Conservation (phyloP, 768 basidiomycete genomes). For the Leccinum barrowsii region DNA sequence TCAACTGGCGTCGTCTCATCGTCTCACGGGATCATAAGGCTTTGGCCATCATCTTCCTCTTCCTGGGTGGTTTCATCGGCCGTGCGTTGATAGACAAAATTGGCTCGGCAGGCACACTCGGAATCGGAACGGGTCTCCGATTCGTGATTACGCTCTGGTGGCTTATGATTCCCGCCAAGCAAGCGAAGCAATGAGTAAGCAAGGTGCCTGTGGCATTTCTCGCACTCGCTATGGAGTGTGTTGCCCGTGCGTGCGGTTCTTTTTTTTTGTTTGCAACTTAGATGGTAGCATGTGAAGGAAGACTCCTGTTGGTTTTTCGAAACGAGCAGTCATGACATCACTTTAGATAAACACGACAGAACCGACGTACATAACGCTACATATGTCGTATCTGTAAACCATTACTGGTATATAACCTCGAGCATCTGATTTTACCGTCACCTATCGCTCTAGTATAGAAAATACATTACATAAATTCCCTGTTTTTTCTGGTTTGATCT, state of each 20-base stretch:
- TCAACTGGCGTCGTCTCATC: constrained; percentile 50
- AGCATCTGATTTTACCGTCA: background rate
- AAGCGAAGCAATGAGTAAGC: constrained; percentile 5
- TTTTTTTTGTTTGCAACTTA: background rate
- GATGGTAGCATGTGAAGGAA: background rate
- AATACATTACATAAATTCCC: background rate
- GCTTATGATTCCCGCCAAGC: constrained; percentile 53
- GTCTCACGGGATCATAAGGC: constrained; percentile 67
- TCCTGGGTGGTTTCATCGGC: constrained; percentile 70
- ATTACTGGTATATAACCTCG: background rate
- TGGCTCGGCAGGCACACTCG: constrained; percentile 63
- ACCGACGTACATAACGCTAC: constrained; percentile 10
- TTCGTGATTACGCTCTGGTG: constrained; percentile 60
- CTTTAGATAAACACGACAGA: constrained; percentile 1
- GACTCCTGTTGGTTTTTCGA: background rate
- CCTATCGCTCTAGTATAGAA: background rate
- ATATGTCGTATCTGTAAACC: constrained; percentile 6
- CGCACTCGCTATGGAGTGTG: background rate
- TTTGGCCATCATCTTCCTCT: constrained; percentile 63
- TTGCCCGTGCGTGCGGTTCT: background rate
- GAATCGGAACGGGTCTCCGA: constrained; percentile 60
- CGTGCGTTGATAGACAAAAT: constrained; percentile 57
- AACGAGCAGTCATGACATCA: background rate
- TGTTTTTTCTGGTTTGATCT: background rate
- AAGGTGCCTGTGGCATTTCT: background rate